These are phyloP conservation scores for Leccinellum albellum DNA, from an alignment of 768 basidiomycete species.

Conservation along the genomic window DNA sequence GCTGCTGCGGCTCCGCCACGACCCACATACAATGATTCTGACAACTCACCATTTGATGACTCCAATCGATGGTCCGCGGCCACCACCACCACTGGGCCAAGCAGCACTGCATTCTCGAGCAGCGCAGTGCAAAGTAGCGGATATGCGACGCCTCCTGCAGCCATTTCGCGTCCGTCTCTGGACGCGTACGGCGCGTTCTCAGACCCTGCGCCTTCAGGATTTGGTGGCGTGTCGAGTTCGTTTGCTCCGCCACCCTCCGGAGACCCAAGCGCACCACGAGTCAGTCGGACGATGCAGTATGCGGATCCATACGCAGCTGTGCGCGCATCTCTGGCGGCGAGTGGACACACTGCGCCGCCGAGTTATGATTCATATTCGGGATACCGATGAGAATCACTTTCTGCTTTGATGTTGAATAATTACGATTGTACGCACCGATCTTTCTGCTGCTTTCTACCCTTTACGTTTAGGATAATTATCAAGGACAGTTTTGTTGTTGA, in stretches of 20 bases:
- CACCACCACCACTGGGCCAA: slow-evolving; percentile 23
- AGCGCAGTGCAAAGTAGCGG: slow-evolving; percentile 21
- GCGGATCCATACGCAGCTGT: slow-evolving; percentile 87
- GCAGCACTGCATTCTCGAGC: slow-evolving; percentile 23
- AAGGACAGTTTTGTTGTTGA: slow-evolving; percentile 10
- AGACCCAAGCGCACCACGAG: slow-evolving; percentile 39
- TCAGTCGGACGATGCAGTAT: slow-evolving; percentile 92
- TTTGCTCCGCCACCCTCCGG: slow-evolving; percentile 31
- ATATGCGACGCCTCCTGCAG: slow-evolving; percentile 32
- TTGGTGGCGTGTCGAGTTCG: slow-evolving; percentile 41
- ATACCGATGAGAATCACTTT: slow-evolving; percentile 36
- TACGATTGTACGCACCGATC: slow-evolving; percentile 10
- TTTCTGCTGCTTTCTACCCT: slow-evolving; percentile 1
- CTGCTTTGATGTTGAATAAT: background rate
- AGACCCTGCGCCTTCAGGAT: slow-evolving; percentile 80
- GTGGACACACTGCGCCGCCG: slow-evolving; percentile 37
- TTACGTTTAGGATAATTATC: slow-evolving; percentile 8
- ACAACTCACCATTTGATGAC: slow-evolving; percentile 49
- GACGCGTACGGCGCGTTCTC: slow-evolving; percentile 91
- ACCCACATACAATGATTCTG: slow-evolving; percentile 24
- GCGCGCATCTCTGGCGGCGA: slow-evolving; percentile 49
- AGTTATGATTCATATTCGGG: slow-evolving; percentile 54
- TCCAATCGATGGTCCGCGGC: slow-evolving; percentile 44
- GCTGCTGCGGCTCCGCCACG: slow-evolving; percentile 14
- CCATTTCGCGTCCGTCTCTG: slow-evolving; percentile 59